Conservation (phyloP, 768 basidiomycete genomes). For the Nevesoporus exiguus region DNA sequence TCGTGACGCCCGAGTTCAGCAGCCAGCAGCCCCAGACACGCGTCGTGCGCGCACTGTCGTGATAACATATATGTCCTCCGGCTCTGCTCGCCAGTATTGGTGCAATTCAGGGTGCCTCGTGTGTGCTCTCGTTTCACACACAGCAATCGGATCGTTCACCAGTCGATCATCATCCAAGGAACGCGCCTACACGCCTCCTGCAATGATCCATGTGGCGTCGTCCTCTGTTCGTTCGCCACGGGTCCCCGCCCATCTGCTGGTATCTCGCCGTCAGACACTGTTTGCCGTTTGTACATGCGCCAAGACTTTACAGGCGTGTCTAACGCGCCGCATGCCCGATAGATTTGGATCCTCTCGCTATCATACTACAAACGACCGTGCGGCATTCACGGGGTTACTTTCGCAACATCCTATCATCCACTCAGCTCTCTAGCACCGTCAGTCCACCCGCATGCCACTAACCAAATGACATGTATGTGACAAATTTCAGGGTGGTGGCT, state of each 20-base stretch:
- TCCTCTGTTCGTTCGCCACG: constrained; percentile 14
- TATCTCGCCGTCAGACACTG: background rate
- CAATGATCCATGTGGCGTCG: constrained; percentile 21
- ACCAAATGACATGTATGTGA: constrained; percentile 13
- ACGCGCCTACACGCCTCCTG: constrained; percentile 18
- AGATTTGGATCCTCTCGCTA: constrained; percentile 15
- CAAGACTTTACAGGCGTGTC: constrained; percentile 15
- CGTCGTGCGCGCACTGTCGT: background rate
- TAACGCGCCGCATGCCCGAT: constrained; percentile 14
- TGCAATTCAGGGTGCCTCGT: constrained; percentile 25
- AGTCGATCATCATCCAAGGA: constrained; percentile 10
- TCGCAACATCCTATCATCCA: constrained; percentile 11
- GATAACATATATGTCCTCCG: constrained; percentile 8
- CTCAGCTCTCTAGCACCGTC: constrained; percentile 5
- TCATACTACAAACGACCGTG: constrained; percentile 9
- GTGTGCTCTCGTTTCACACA: constrained; percentile 11
- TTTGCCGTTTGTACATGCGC: background rate
- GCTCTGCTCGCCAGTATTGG: constrained; percentile 2
- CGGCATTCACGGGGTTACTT: background rate
- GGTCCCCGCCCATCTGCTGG: background rate
- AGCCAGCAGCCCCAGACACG: background rate
- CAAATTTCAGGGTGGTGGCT: constrained; percentile 35
- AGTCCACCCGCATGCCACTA: constrained; percentile 11
- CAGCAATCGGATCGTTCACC: constrained; percentile 19
- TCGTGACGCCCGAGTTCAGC: constrained; percentile 47